Conservation (phyloP, 1,284 basidiomycete genomes). For the Heterobasidion occidentale region DNA sequence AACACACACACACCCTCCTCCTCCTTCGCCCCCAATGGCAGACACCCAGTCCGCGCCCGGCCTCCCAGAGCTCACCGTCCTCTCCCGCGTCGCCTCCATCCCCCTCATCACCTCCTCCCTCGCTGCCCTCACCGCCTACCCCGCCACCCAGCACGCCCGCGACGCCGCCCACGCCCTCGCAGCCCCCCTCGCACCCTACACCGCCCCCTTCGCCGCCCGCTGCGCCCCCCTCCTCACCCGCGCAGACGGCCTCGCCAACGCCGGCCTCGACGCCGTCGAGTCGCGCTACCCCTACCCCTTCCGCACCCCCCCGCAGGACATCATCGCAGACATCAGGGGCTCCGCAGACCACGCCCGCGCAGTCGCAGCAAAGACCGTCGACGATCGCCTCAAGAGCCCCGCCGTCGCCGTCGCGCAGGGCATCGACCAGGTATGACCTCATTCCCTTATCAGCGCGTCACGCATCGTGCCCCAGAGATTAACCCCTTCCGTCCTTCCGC, state of each 20-base stretch:
- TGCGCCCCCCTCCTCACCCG: conserved; percentile 57
- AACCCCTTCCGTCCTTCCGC: conserved; percentile 6
- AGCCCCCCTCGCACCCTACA: conserved; percentile 48
- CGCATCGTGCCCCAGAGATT: neutral
- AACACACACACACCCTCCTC: neutral
- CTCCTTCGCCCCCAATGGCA: conserved; percentile 29
- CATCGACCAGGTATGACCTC: conserved; percentile 57
- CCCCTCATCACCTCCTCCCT: conserved; percentile 62
- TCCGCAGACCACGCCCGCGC: conserved; percentile 46
- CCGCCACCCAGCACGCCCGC: conserved; percentile 57
- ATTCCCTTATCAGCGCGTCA: conserved; percentile 1
- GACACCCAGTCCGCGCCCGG: conserved; percentile 27
- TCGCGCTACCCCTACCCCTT: conserved; percentile 69
- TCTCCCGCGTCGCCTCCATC: conserved; percentile 58
- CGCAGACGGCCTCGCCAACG: conserved; percentile 61
- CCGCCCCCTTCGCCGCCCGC: conserved; percentile 55
- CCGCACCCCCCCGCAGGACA: conserved; percentile 61
- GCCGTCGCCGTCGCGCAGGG: conserved; percentile 55
- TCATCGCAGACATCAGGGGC: conserved; percentile 51
- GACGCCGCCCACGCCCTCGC: conserved; percentile 52
- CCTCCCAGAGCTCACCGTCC: conserved; percentile 48
- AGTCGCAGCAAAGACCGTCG: conserved; percentile 56
- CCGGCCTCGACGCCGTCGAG: conserved; percentile 67
- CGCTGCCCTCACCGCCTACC: conserved; percentile 47
- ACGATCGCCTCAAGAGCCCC: conserved; percentile 56